phyloP scores from a whole-genome alignment of 768 basidiomycete species.

The Rhodotorula taiwanensis region DNA sequence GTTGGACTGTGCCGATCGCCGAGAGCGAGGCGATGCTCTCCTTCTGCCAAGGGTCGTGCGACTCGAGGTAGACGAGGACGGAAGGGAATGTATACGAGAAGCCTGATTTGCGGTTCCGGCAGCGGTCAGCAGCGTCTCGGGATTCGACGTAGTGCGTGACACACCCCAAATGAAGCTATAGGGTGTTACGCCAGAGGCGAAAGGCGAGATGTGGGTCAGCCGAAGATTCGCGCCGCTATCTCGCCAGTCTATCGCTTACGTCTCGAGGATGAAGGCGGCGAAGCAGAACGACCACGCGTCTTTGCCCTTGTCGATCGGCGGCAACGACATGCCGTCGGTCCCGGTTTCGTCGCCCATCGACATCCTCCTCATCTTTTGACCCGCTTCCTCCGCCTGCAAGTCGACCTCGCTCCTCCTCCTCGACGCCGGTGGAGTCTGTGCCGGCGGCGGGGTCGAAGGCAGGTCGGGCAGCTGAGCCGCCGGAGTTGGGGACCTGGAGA shows the following conservation, averaged over 20 bases:
- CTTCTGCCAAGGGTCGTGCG: slow-evolving; percentile 10
- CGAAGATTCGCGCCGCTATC: no score
- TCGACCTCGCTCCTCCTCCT: no score
- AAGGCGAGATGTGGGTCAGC: no score
- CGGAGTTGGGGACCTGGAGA: background rate
- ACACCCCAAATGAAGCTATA: background rate
- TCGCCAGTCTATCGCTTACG: no score
- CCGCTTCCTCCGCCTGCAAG: no score
- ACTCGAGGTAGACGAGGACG: slow-evolving; percentile 20
- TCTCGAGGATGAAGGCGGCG: slow-evolving; percentile 15
- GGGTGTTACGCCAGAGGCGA: no score
- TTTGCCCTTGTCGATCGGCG: slow-evolving; percentile 7
- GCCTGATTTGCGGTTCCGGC: slow-evolving; percentile 5
- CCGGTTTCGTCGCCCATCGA: no score
- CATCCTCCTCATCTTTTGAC: no score
- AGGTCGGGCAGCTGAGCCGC: background rate
- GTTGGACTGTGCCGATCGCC: slow-evolving; percentile 15
- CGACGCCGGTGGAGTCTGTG: background rate
- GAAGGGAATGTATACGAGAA: slow-evolving; percentile 15
- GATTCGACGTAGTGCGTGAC: background rate
- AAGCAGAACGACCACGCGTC: slow-evolving; percentile 10
- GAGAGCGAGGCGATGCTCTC: slow-evolving; percentile 17
- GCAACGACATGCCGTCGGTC: background rate
- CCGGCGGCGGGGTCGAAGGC: background rate
- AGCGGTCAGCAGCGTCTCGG: background rate